phyloP scores from a whole-genome alignment of 2,329 filamentous ascomycete genomes.

The Parastagonospora avenae region DNA sequence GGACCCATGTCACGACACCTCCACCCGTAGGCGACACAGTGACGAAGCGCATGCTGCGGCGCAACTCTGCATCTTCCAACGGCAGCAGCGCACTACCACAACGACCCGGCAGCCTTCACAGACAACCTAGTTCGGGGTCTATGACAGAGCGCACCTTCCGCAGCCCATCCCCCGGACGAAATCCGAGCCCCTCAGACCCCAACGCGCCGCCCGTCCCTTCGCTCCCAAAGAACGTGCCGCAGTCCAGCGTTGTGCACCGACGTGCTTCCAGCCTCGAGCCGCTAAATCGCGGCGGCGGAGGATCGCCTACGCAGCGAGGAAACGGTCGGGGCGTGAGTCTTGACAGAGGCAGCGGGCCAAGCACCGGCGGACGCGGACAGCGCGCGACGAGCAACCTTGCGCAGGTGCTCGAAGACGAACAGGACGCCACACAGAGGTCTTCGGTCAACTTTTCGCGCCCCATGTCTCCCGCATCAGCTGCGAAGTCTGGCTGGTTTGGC shows the following conservation, averaged over 20 bases:
- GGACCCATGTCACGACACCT: slow-evolving; percentile 76
- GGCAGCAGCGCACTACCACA: slow-evolving; percentile 52
- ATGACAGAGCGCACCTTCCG: slow-evolving; percentile 92
- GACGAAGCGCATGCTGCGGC: slow-evolving; percentile 81
- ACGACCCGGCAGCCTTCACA: slow-evolving; percentile 42
- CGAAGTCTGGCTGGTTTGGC: slow-evolving; percentile 45
- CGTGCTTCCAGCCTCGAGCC: slow-evolving; percentile 59
- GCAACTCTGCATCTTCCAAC: slow-evolving; percentile 74
- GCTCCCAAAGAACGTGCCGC: slow-evolving; percentile 62
- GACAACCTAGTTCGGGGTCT: slow-evolving; percentile 71
- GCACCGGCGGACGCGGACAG: slow-evolving; percentile 28
- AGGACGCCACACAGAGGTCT: slow-evolving; percentile 49
- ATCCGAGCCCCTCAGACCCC: slow-evolving; percentile 28
- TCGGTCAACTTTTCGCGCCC: slow-evolving; percentile 61
- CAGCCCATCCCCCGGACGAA: slow-evolving; percentile 62
- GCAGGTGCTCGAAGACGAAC: slow-evolving; percentile 51
- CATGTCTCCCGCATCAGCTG: slow-evolving; percentile 47
- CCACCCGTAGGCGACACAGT: slow-evolving; percentile 81
- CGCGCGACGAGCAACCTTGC: slow-evolving; percentile 43
- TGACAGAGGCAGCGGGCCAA: slow-evolving; percentile 40
- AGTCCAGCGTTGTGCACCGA: slow-evolving; percentile 33
- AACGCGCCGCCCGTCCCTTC: slow-evolving; percentile 76
- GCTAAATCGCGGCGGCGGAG: slow-evolving; percentile 53
- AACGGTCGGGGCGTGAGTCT: slow-evolving; percentile 48
- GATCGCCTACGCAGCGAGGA: slow-evolving; percentile 49